phyloP scores from a whole-genome alignment of 78 protist species.

The Polysphondylium violaceum region DNA sequence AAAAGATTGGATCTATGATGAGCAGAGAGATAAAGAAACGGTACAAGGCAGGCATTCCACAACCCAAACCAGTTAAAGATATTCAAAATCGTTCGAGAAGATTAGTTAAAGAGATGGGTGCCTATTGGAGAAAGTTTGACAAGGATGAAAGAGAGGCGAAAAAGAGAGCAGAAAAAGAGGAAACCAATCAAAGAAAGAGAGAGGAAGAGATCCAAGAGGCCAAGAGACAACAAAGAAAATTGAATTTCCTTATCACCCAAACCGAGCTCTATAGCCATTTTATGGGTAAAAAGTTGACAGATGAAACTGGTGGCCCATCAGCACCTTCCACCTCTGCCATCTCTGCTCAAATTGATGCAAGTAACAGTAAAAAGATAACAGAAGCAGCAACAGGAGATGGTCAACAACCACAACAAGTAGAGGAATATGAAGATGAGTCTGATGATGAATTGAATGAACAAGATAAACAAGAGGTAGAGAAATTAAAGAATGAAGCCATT shows the following conservation, averaged over 20 bases:
- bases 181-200: slow-evolving; percentile 53
- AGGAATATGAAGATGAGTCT: slow-evolving; percentile 4
- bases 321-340: neutral
- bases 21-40: slow-evolving; percentile 31
- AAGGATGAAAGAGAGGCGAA: slow-evolving; percentile 82
- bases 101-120: slow-evolving; percentile 76
- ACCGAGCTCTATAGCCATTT: slow-evolving; percentile 96
- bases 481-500: slow-evolving; percentile 33
- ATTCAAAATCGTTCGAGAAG: slow-evolving; percentile 45
- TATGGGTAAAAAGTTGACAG: slow-evolving; percentile 83
- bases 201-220: slow-evolving; percentile 91
- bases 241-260: slow-evolving; percentile 95
- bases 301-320: neutral
- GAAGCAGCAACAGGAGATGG: neutral
- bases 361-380: neutral
- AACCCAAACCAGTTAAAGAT: slow-evolving; percentile 22
- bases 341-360: neutral
- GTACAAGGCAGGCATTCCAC: neutral
- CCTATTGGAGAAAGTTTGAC: slow-evolving; percentile 81
- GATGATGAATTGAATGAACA: slow-evolving; percentile 36
- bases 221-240: slow-evolving; percentile 90
- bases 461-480: slow-evolving; percentile 30
- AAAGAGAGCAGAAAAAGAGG: slow-evolving; percentile 85
- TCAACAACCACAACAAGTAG: neutral
- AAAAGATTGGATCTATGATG: slow-evolving; percentile 21